phyloP scores from a whole-genome alignment of 2,329 filamentous ascomycete genomes.

The Fusarium sarcochroum region DNA sequence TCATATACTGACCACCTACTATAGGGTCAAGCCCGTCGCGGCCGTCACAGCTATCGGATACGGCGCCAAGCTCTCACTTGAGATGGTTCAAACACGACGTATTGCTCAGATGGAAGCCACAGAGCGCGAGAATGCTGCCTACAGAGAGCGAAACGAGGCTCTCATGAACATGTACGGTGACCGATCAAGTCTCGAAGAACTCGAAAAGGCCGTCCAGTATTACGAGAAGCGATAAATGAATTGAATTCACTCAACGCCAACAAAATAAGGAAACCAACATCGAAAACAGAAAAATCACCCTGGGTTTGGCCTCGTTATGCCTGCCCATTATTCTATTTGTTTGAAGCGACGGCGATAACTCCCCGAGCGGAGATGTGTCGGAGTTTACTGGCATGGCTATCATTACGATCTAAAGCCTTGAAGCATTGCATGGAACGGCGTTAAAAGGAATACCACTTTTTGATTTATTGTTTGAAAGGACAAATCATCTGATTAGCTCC shows the following conservation, averaged over 20 bases:
- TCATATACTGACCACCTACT: conserved; percentile 23
- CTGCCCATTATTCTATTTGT: conserved; percentile 16
- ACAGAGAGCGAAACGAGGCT: conserved; percentile 56
- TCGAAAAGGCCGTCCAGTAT: conserved; percentile 63
- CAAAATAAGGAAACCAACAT: conserved; percentile 5
- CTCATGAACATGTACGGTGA: conserved; percentile 66
- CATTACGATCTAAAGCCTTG: conserved; percentile 26
- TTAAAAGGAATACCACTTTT: conserved; percentile 42
- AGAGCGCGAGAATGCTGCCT: conserved; percentile 55
- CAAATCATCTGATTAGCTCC: conserved; percentile 7
- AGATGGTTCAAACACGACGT: conserved; percentile 48
- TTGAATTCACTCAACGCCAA: conserved; percentile 12
- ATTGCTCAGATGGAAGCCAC: conserved; percentile 49
- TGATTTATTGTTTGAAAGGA: conserved; percentile 21
- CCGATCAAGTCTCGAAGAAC: conserved; percentile 62
- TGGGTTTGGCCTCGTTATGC: neutral
- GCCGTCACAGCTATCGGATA: conserved; percentile 53
- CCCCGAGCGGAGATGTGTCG: conserved; percentile 14
- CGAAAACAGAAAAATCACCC: neutral
- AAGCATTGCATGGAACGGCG: conserved; percentile 42
- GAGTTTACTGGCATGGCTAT: conserved; percentile 33
- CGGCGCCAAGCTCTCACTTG: conserved; percentile 53
- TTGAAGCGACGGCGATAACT: conserved; percentile 30
- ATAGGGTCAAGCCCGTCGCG: conserved; percentile 52
- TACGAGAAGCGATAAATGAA: conserved; percentile 58